These are phyloP conservation scores for Candida montana DNA, from an alignment of 805 yeast species.

Conservation along the genomic window DNA sequence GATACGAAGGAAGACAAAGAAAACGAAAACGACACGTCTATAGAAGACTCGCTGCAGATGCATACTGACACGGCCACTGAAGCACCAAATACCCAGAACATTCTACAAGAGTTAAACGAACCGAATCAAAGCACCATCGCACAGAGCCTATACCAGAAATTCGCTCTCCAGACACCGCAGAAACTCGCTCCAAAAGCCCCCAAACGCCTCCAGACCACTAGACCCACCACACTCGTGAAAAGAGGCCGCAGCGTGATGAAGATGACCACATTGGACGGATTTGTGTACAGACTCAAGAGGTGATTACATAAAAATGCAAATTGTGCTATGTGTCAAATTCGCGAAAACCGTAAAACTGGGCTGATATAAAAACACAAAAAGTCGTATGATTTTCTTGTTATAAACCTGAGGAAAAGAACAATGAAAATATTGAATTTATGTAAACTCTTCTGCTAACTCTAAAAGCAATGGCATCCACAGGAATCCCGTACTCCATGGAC, in stretches of 20 bases:
- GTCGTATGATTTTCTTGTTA: constrained; percentile 12
- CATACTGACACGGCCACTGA: background rate
- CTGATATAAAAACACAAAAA: constrained; percentile 4
- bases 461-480: background rate
- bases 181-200: no score
- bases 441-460: no score
- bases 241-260: background rate
- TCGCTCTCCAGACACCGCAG: background rate
- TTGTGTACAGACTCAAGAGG: background rate
- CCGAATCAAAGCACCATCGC: background rate
- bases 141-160: background rate
- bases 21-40: background rate
- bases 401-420: no score
- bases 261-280: background rate
- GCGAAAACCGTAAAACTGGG: background rate
- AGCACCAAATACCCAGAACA: background rate
- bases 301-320: background rate
- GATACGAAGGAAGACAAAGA: background rate
- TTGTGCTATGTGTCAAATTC: no score
- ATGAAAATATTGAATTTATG: no score
- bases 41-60: background rate
- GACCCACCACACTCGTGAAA: background rate
- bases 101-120: background rate
- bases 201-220: no score
- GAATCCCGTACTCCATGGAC: constrained; percentile 26